phyloP scores from a whole-genome alignment of 1,284 basidiomycete genomes.

The Fomitopsis palustris region DNA sequence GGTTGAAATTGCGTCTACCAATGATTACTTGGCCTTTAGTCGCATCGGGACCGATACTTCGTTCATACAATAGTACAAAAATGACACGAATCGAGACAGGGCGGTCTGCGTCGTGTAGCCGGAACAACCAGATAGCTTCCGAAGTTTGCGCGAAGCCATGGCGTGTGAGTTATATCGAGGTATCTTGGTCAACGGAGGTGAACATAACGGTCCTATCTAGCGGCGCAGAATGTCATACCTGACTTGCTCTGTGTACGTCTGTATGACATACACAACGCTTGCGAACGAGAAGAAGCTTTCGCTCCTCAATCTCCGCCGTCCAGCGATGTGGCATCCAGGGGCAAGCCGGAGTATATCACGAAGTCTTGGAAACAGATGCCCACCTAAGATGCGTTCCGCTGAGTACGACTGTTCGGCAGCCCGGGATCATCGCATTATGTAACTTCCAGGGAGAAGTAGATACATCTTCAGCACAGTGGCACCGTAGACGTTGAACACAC shows the following conservation, averaged over 20 bases:
- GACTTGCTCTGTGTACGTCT: neutral
- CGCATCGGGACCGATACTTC: neutral
- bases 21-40: neutral
- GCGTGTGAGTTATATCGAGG: no score
- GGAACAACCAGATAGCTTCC: no score
- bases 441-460: neutral
- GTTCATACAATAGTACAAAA: neutral
- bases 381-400: neutral
- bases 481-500: neutral
- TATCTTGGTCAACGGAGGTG: no score
- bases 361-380: neutral
- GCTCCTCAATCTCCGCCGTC: neutral
- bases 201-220: no score
- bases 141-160: neutral
- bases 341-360: neutral
- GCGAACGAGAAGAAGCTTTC: neutral
- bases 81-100: neutral
- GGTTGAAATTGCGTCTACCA: neutral
- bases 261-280: neutral
- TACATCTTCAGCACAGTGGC: neutral
- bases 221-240: neutral
- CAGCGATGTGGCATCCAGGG: no score
- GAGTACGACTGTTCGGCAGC: neutral
- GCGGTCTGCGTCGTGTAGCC: neutral
- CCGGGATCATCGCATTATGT: neutral